A percentile compares a stretch with the other conserved stretches of the same genome.
phyloP scores from a whole-genome alignment of 306 rosid species.

The Arachis hypogaea region DNA sequence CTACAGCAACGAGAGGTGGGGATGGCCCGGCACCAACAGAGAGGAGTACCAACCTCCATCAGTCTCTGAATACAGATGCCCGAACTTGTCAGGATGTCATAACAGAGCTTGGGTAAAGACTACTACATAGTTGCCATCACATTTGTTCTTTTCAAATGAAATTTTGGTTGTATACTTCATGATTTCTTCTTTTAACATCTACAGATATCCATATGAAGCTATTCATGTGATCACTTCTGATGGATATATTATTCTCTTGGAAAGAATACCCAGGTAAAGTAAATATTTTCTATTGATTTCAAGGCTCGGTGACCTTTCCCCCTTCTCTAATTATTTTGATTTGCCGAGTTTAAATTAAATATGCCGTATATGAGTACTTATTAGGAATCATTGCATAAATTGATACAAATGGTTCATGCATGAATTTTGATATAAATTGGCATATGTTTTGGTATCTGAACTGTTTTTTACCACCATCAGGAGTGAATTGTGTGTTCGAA shows the following conservation, averaged over 20 bases:
- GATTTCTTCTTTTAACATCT: slow-evolving; percentile 30
- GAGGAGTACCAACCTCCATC: slow-evolving; percentile 49
- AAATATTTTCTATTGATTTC: background rate
- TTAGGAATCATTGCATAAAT: too few species aligned
- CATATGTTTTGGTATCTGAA: slow-evolving; percentile 3
- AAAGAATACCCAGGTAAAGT: slow-evolving; percentile 89
- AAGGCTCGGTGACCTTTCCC: too few species aligned
- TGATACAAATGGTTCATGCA: too few species aligned
- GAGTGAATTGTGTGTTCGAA: background rate
- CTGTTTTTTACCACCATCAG: slow-evolving; percentile 15
- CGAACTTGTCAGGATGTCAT: slow-evolving; percentile 97
- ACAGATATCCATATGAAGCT: slow-evolving; percentile 92
- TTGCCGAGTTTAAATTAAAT: too few species aligned
- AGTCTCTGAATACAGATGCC: slow-evolving; percentile 84
- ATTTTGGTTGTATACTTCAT: slow-evolving; percentile 20
- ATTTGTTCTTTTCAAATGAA: slow-evolving; percentile 8
- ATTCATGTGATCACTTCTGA: slow-evolving; percentile 81
- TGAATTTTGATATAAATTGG: too few species aligned
- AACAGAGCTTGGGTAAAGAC: slow-evolving; percentile 84
- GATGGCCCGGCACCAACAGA: slow-evolving; percentile 54
- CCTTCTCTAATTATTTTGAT: too few species aligned
- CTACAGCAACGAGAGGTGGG: slow-evolving; percentile 61
- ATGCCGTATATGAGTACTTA: too few species aligned
- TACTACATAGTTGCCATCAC: slow-evolving; percentile 22
- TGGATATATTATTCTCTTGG: slow-evolving; percentile 91